Evolutionary conservation across 805 yeast species (phyloP).

Genomic region (Grigorovia yakushimaensis): DNA sequence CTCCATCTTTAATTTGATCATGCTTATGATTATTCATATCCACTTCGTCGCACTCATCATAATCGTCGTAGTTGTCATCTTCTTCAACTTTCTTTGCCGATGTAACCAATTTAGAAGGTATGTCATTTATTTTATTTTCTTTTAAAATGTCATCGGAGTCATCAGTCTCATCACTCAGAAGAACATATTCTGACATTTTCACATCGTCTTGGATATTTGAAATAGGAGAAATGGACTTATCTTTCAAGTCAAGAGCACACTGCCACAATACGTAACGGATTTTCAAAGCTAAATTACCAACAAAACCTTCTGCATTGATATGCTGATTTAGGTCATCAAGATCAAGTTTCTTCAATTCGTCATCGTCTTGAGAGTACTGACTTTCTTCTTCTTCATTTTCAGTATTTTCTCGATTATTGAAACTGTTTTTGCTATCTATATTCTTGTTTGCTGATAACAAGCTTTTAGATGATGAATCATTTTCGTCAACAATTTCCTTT

Average conservation of each 20-base stretch:
- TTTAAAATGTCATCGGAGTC: neutral
- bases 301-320: constrained; percentile 38
- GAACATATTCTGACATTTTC: constrained; percentile 6
- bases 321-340: constrained; percentile 31
- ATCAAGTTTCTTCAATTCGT: constrained; percentile 33
- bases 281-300: constrained; percentile 51
- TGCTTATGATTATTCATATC: constrained; percentile 4
- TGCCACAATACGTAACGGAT: constrained; percentile 65
- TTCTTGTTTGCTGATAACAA: neutral
- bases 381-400: constrained; percentile 1
- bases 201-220: constrained; percentile 9
- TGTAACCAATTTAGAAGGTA: neutral
- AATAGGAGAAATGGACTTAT: constrained; percentile 19
- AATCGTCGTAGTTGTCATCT: constrained; percentile 8
- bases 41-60: constrained; percentile 9
- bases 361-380: constrained; percentile 15
- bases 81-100: constrained; percentile 1
- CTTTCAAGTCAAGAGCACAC: constrained; percentile 33
- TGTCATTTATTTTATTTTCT: constrained; percentile 1
- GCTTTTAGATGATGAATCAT: neutral
- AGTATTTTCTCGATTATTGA: neutral
- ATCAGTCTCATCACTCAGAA: constrained; percentile 8
- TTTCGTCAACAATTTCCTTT: neutral
- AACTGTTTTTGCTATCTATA: neutral
- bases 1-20: neutral